Conservation (phyloP, 1,139 yeast species). For the Schwanniomyces etchellsii region DNA sequence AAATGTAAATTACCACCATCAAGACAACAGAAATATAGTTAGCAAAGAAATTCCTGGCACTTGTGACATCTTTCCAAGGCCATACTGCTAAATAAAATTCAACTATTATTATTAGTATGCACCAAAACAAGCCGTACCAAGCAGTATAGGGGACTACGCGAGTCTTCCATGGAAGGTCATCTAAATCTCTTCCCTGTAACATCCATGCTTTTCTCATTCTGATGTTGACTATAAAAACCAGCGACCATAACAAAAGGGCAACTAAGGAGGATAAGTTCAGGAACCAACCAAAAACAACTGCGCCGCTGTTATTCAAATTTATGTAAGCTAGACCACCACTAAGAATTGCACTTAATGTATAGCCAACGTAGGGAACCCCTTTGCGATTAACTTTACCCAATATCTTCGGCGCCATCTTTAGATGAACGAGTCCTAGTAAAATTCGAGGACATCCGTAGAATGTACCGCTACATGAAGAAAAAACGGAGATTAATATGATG, state of each 20-base stretch:
- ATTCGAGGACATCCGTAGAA: constrained; percentile 26
- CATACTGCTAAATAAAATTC: constrained; percentile 19
- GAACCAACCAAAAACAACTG: constrained; percentile 11
- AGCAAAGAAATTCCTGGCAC: constrained; percentile 20
- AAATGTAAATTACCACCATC: constrained; percentile 17
- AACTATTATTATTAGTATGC: constrained; percentile 6
- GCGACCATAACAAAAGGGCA: constrained; percentile 6
- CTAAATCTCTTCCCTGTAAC: constrained; percentile 3
- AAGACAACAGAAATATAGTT: constrained; percentile 19
- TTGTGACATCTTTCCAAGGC: constrained; percentile 12
- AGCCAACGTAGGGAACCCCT: constrained; percentile 21
- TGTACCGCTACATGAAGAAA: constrained; percentile 23
- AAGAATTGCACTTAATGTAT: constrained; percentile 7
- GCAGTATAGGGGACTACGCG: constrained; percentile 9
- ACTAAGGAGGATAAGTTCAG: constrained; percentile 8
- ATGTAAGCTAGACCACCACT: constrained; percentile 7
- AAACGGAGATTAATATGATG: constrained; percentile 21
- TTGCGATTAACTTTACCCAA: constrained; percentile 20
- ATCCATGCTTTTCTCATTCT: constrained; percentile 6
- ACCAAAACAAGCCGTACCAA: constrained; percentile 8
- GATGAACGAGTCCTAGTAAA: constrained; percentile 19
- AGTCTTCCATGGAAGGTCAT: constrained; percentile 7
- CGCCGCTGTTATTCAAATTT: constrained; percentile 9
- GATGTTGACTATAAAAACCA: constrained; percentile 7
- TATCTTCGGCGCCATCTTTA: constrained; percentile 21